Evolutionary conservation across 2,329 filamentous ascomycete genomes (phyloP).

Genomic region (Aspergillus glaucus): DNA sequence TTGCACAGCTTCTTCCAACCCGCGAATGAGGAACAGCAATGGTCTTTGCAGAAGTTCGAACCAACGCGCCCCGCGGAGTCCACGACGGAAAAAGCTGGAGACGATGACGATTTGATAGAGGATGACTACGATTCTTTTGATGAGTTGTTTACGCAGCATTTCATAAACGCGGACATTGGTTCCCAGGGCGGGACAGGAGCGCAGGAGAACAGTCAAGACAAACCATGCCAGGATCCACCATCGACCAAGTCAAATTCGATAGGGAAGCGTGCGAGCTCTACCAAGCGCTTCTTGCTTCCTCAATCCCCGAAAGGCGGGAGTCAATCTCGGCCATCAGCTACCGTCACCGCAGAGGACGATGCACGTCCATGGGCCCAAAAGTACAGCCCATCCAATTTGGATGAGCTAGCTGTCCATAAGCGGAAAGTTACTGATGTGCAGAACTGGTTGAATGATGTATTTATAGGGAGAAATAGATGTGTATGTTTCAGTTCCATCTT

Average conservation of each 20-base stretch:
- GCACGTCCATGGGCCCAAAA: constrained; percentile 78
- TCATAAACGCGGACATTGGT: constrained; percentile 17
- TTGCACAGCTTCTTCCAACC: constrained; percentile 38
- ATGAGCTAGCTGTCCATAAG: constrained; percentile 90
- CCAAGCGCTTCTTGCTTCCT: constrained; percentile 22
- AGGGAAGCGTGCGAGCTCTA: constrained; percentile 6
- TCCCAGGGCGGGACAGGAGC: neutral
- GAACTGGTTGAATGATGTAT: constrained; percentile 71
- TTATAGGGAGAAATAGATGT: constrained; percentile 48
- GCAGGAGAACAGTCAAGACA: constrained; percentile 4
- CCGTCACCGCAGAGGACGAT: constrained; percentile 44
- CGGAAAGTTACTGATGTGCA: constrained; percentile 85
- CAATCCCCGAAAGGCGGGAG: neutral
- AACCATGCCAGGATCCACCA: constrained; percentile 5
- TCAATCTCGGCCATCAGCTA: neutral
- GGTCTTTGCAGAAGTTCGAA: constrained; percentile 25
- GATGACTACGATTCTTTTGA: constrained; percentile 36
- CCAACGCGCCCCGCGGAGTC: constrained; percentile 9
- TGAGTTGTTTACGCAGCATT: constrained; percentile 30
- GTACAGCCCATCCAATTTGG: constrained; percentile 66
- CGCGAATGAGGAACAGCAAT: constrained; percentile 35
- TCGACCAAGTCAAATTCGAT: constrained; percentile 12
- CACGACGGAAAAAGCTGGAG: constrained; percentile 9
- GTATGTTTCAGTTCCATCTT: constrained; percentile 21
- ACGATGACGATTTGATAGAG: constrained; percentile 35